These are phyloP conservation scores for Pyrus communis DNA, from an alignment of 306 rosid species.

Conservation along the genomic window DNA sequence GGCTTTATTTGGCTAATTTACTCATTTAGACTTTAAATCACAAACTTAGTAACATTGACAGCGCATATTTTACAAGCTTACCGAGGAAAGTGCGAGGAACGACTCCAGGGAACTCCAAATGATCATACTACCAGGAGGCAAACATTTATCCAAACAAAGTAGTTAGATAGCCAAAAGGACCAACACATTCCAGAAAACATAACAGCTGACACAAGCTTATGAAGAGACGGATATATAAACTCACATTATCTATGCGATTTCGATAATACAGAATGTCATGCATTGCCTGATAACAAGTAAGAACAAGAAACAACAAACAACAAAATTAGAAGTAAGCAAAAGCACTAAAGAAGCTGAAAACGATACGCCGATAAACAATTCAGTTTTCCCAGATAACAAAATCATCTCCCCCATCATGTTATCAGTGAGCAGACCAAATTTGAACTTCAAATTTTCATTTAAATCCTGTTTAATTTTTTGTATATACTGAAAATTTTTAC, in stretches of 20 bases:
- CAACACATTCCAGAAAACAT: background rate
- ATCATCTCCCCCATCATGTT: background rate
- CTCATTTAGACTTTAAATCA: background rate
- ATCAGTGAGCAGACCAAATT: background rate
- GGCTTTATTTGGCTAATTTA: background rate
- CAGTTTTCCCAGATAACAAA: background rate
- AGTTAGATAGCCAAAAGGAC: slow-evolving; percentile 6
- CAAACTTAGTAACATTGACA: background rate
- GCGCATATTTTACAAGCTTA: slow-evolving; percentile 13
- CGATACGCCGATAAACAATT: background rate
- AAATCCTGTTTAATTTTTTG: background rate
- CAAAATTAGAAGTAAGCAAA: slow-evolving; percentile 6
- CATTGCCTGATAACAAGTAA: slow-evolving; percentile 50
- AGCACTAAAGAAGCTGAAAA: background rate
- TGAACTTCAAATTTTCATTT: background rate
- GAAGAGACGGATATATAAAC: slow-evolving; percentile 13
- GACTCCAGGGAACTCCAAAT: slow-evolving; percentile 86
- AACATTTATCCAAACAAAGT: slow-evolving; percentile 8
- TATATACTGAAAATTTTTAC: background rate
- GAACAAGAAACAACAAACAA: slow-evolving; percentile 4
- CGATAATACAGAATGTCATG: slow-evolving; percentile 77
- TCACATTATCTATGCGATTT: slow-evolving; percentile 50
- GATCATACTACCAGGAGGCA: slow-evolving; percentile 56
- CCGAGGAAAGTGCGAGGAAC: slow-evolving; percentile 91
- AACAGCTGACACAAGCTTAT: background rate